Conservation (phyloP, 768 basidiomycete species). For the Phylloporus sp. region DNA sequence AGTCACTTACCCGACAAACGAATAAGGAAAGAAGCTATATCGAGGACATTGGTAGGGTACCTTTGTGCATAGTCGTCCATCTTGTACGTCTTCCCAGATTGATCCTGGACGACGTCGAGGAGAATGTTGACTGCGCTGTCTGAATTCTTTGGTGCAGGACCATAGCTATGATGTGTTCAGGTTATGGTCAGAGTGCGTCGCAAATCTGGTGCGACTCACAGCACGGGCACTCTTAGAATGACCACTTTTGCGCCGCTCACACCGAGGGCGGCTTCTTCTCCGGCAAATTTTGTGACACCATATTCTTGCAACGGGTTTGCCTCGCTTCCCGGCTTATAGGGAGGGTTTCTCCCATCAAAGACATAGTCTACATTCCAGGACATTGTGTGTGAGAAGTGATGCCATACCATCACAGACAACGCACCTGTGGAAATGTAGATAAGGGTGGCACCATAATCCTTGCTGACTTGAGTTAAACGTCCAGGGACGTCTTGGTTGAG, state of each 20-base stretch:
- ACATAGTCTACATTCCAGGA: conserved; percentile 69
- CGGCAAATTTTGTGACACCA: conserved; percentile 81
- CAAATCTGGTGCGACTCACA: conserved; percentile 45
- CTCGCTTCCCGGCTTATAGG: conserved; percentile 69
- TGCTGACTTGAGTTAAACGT: conserved; percentile 65
- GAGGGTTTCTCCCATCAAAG: conserved; percentile 90
- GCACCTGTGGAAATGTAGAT: conserved; percentile 90
- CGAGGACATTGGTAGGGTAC: conserved; percentile 87
- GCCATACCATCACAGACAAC: not conserved
- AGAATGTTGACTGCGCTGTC: conserved; percentile 90
- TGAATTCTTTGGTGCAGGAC: conserved; percentile 75
- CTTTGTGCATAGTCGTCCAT: conserved; percentile 96
- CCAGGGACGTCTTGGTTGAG: conserved; percentile 78
- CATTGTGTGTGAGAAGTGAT: conserved; percentile 6
- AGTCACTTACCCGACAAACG: conserved; percentile 59
- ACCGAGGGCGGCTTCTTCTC: conserved; percentile 73
- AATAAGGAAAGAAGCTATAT: conserved; percentile 82
- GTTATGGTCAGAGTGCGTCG: not conserved
- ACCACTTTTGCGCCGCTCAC: conserved; percentile 54
- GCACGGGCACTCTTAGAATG: conserved; percentile 84
- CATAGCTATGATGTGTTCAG: conserved; percentile 58
- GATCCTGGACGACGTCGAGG: conserved; percentile 81
- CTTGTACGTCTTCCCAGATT: conserved; percentile 82
- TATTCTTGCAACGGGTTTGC: conserved; percentile 90
- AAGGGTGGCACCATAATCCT: conserved; percentile 58